Percentiles rank a stretch among this genome's conserved stretches.
phyloP scores from a whole-genome alignment of 768 basidiomycete genomes.

The Suillus spraguei region DNA sequence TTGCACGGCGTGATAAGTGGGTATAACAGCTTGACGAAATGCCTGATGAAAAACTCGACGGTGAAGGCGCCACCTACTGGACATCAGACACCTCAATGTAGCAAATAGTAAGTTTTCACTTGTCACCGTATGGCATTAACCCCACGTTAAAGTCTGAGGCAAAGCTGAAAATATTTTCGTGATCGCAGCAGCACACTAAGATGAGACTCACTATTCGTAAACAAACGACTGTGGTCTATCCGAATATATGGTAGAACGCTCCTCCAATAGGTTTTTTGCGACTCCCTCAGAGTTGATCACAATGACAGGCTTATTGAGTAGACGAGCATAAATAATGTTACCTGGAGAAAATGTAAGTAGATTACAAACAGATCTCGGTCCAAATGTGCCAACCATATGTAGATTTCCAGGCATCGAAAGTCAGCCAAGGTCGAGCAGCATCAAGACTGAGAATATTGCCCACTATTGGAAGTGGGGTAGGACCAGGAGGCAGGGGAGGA shows the following conservation, averaged over 20 bases:
- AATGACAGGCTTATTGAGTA: constrained; percentile 24
- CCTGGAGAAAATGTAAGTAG: constrained; percentile 13
- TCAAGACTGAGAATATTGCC: constrained; percentile 23
- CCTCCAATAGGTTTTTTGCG: constrained; percentile 31
- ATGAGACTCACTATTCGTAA: constrained; percentile 17
- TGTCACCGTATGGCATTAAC: too few relatives aligned
- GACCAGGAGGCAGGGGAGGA: constrained; percentile 18
- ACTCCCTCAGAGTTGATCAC: constrained; percentile 7
- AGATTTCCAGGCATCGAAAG: constrained; percentile 22
- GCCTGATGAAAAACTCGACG: too few relatives aligned
- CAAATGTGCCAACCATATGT: constrained; percentile 18
- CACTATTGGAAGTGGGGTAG: constrained; percentile 18
- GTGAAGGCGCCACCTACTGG: too few relatives aligned
- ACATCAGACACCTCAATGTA: too few relatives aligned
- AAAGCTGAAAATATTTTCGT: too few relatives aligned
- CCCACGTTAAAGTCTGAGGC: too few relatives aligned
- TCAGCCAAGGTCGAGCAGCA: constrained; percentile 20
- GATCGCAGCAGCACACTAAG: not conserved
- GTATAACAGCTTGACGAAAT: too few relatives aligned
- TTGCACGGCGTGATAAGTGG: too few relatives aligned
- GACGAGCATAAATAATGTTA: constrained; percentile 23
- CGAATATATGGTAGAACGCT: constrained; percentile 29
- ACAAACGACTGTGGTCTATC: constrained; percentile 24
- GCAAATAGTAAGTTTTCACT: too few relatives aligned
- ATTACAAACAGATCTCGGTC: not conserved